Evolutionary conservation across 139 green algal genomes (phyloP).

Genomic region (Chlorella vulgaris): DNA sequence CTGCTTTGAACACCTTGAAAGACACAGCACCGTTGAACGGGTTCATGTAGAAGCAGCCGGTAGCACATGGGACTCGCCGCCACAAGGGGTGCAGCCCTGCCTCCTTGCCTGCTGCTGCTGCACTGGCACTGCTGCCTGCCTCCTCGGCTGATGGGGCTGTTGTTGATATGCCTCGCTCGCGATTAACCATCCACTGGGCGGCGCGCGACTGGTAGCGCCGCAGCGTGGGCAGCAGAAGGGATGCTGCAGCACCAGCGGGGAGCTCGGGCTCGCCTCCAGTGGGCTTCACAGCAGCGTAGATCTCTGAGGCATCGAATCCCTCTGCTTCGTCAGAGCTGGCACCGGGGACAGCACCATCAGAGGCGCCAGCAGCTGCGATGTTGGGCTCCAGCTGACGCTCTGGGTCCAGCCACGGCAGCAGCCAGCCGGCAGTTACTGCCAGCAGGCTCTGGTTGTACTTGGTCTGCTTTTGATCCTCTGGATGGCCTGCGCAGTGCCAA

Average conservation of each 20-base stretch:
- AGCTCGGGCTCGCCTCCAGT: constrained; percentile 60
- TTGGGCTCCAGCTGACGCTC: not conserved
- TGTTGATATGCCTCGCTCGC: constrained; percentile 17
- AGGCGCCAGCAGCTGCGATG: not conserved
- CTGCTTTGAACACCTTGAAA: constrained; percentile 22
- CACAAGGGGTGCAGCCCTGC: constrained; percentile 69
- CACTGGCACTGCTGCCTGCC: not conserved
- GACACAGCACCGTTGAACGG: constrained; percentile 48
- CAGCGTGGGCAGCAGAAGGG: constrained; percentile 66
- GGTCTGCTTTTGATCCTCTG: constrained; percentile 24
- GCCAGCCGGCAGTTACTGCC: constrained; percentile 6
- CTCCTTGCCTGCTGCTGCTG: not conserved
- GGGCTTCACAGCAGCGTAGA: constrained; percentile 75
- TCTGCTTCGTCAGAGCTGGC: not conserved
- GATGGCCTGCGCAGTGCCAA: not conserved
- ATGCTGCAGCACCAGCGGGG: not conserved
- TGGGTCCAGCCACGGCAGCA: constrained; percentile 18
- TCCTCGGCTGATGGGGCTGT: not conserved
- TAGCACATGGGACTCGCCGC: constrained; percentile 42
- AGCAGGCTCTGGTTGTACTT: constrained; percentile 5
- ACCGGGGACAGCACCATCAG: not conserved
- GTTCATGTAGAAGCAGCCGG: constrained; percentile 59
- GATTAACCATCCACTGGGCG: constrained; percentile 36
- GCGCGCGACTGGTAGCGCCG: constrained; percentile 76
- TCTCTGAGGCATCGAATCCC: constrained; percentile 52